Conservation (phyloP, 306 rosid species). For the Sechiopsis laciniata region DNA sequence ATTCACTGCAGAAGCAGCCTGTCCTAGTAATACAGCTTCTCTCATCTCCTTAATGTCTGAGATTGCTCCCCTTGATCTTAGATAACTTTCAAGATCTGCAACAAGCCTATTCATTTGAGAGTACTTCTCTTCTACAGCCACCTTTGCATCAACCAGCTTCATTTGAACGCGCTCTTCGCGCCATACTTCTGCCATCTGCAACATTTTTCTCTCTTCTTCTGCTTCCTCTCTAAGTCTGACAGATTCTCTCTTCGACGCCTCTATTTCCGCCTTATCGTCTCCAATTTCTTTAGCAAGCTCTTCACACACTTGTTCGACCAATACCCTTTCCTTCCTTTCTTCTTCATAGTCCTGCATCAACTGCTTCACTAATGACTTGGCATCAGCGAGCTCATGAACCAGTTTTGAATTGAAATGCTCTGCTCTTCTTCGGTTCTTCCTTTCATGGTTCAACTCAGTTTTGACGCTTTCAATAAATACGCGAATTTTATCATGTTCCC, state of each 20-base stretch:
- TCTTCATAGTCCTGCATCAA: slow-evolving; percentile 76
- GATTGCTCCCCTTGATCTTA: slow-evolving; percentile 37
- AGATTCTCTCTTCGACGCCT: slow-evolving; percentile 63
- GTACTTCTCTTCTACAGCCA: slow-evolving; percentile 79
- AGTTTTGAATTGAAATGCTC: slow-evolving; percentile 75
- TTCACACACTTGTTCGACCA: slow-evolving; percentile 82
- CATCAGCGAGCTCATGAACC: slow-evolving; percentile 81
- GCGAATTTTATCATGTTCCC: slow-evolving; percentile 92
- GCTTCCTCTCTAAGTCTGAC: slow-evolving; percentile 64
- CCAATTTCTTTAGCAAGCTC: slow-evolving; percentile 90
- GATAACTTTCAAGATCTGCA: slow-evolving; percentile 53
- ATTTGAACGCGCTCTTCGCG: slow-evolving; percentile 97
- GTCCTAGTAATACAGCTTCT: slow-evolving; percentile 53
- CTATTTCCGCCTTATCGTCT: slow-evolving; percentile 85
- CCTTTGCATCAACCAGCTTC: slow-evolving; percentile 88
- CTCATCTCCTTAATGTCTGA: slow-evolving; percentile 55
- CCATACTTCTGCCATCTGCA: slow-evolving; percentile 97
- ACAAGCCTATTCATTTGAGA: slow-evolving; percentile 80
- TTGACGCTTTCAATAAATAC: slow-evolving; percentile 63
- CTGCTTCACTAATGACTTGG: slow-evolving; percentile 60
- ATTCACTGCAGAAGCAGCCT: slow-evolving; percentile 54
- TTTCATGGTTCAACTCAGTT: slow-evolving; percentile 63
- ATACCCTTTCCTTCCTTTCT: slow-evolving; percentile 71
- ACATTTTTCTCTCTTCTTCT: slow-evolving; percentile 83
- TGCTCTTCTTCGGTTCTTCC: slow-evolving; percentile 69